These are phyloP conservation scores for Magnaporthiopsis rhizophila DNA, from an alignment of 2,329 filamentous ascomycete species.

Conservation along the genomic window DNA sequence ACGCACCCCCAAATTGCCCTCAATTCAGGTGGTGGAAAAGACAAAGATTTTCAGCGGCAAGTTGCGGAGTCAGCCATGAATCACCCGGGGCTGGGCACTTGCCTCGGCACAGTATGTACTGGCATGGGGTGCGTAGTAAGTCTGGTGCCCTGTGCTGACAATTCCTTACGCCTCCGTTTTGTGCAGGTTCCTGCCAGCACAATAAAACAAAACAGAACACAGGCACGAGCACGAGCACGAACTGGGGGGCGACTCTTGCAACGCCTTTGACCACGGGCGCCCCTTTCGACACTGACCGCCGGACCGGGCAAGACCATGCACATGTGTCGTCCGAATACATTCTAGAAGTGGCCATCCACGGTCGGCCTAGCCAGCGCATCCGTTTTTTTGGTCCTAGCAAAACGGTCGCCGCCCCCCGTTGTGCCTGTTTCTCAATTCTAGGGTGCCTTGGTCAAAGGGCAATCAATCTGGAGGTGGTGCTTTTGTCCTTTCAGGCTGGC, in stretches of 20 bases:
- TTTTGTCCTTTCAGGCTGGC: neutral
- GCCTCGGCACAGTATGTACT: too few relatives aligned
- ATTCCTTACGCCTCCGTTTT: neutral
- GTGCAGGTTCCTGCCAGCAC: neutral
- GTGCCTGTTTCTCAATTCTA: neutral
- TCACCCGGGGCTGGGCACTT: neutral
- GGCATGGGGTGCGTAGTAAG: neutral
- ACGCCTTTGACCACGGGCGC: neutral
- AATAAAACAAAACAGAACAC: neutral
- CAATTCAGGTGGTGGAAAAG: neutral
- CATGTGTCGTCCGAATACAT: neutral
- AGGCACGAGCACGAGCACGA: neutral
- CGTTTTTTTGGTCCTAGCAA: neutral
- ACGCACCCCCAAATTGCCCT: too few relatives aligned
- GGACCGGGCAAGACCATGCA: neutral
- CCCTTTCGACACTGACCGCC: neutral
- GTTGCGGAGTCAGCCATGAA: neutral
- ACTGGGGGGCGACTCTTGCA: neutral
- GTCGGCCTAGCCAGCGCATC: neutral
- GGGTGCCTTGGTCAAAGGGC: too few relatives aligned
- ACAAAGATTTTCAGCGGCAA: neutral
- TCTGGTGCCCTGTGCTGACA: neutral
- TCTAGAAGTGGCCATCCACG: neutral
- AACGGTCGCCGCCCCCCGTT: too few relatives aligned
- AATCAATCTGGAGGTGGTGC: neutral